Percentiles rank a stretch among this genome's conserved stretches.
These are phyloP conservation scores for Oidium heveae DNA, from an alignment of 2,329 filamentous ascomycete genomes.

Conservation along the genomic window DNA sequence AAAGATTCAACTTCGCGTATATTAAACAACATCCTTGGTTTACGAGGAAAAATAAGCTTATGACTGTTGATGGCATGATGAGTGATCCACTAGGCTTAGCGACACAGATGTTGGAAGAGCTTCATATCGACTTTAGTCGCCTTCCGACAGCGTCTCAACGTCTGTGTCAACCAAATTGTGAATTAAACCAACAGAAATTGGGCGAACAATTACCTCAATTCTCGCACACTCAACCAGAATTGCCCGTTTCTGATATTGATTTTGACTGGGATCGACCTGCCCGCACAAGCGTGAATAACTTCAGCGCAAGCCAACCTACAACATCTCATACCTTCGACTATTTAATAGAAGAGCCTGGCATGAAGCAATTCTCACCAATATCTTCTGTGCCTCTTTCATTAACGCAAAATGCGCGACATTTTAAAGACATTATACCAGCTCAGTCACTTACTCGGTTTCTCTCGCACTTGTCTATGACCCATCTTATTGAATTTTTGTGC, in stretches of 20 bases:
- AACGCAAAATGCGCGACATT: slow-evolving; percentile 70
- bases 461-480: slow-evolving; percentile 47
- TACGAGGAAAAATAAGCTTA: slow-evolving; percentile 53
- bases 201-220: slow-evolving; percentile 18
- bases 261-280: slow-evolving; percentile 72
- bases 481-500: slow-evolving; percentile 56
- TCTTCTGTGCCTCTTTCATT: slow-evolving; percentile 59
- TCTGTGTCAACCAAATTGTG: slow-evolving; percentile 38
- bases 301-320: slow-evolving; percentile 19
- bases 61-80: slow-evolving; percentile 48
- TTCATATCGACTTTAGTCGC: slow-evolving; percentile 68
- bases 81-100: slow-evolving; percentile 62
- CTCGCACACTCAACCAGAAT: slow-evolving; percentile 68
- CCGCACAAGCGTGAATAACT: slow-evolving; percentile 9
- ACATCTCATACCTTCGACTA: slow-evolving; percentile 23
- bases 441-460: slow-evolving; percentile 82
- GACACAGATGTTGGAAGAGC: slow-evolving; percentile 80
- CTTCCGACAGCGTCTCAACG: slow-evolving; percentile 22
- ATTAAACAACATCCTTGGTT: slow-evolving; percentile 90
- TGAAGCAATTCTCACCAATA: slow-evolving; percentile 59
- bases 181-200: slow-evolving; percentile 21
- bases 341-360: slow-evolving; percentile 65
- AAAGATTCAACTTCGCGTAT: slow-evolving; percentile 63
- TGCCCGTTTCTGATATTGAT: slow-evolving; percentile 43
- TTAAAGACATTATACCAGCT: slow-evolving; percentile 73